A percentile compares a stretch with the other conserved stretches of the same genome.
These are phyloP conservation scores for Aureoboletus auriporus DNA, from an alignment of 768 basidiomycete genomes.

Conservation along the genomic window DNA sequence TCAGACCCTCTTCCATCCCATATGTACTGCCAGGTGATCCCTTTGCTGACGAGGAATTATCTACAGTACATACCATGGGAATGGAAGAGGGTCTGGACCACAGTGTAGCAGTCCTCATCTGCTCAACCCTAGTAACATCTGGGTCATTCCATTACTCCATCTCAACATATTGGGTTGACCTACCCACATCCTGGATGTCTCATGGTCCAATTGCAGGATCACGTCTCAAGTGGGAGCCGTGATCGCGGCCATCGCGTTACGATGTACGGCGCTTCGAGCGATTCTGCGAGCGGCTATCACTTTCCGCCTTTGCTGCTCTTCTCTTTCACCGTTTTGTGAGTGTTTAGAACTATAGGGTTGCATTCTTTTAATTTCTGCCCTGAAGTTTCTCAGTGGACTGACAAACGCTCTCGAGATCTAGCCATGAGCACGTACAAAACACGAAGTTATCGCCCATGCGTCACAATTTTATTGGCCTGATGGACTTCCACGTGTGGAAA, in stretches of 20 bases:
- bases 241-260: not conserved
- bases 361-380: no score
- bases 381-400: not conserved
- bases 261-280: not conserved
- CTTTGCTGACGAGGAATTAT: constrained; percentile 26
- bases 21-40: constrained; percentile 24
- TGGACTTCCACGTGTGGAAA: constrained; percentile 1
- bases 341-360: not conserved
- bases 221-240: not conserved
- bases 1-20: constrained; percentile 26
- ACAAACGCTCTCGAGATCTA: not conserved
- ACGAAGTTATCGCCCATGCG: not conserved
- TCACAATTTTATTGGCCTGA: not conserved
- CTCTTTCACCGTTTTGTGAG: not conserved
- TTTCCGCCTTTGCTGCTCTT: not conserved
- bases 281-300: not conserved
- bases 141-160: not conserved
- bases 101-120: constrained; percentile 10
- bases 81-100: constrained; percentile 41
- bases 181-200: not conserved
- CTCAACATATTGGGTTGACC: not conserved
- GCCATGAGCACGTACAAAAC: not conserved
- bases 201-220: not conserved
- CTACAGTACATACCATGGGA: constrained; percentile 44
- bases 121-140: not conserved